Percentiles rank a stretch among this genome's conserved stretches.
These are phyloP conservation scores for Boletus rubescentipes DNA, from an alignment of 768 basidiomycete species.

Conservation along the genomic window DNA sequence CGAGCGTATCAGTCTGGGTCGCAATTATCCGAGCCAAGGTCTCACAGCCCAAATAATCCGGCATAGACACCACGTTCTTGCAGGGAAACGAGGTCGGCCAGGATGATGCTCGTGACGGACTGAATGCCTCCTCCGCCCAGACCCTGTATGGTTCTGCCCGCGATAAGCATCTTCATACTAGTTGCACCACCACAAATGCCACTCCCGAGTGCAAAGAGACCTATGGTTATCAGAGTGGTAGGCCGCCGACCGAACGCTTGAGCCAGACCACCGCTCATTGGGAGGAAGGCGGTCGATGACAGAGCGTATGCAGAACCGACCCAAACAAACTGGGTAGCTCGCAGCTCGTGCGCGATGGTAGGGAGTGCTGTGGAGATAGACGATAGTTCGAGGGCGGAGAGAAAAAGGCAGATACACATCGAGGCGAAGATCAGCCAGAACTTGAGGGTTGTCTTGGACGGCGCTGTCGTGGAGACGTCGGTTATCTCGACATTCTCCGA, in stretches of 20 bases:
- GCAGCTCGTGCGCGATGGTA: slow-evolving; percentile 31
- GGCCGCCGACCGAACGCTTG: slow-evolving; percentile 32
- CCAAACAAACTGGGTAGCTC: slow-evolving; percentile 35
- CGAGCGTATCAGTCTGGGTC: too few relatives aligned
- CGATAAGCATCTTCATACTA: too few relatives aligned
- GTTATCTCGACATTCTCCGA: background rate
- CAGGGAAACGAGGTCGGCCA: too few relatives aligned
- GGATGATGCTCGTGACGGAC: too few relatives aligned
- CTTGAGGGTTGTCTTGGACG: slow-evolving; percentile 11
- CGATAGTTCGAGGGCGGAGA: slow-evolving; percentile 29
- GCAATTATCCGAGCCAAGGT: too few relatives aligned
- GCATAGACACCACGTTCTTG: too few relatives aligned
- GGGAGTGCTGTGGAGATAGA: slow-evolving; percentile 35
- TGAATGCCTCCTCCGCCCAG: too few relatives aligned
- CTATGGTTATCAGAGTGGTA: slow-evolving; percentile 22
- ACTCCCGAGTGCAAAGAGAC: too few relatives aligned
- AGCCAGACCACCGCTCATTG: slow-evolving; percentile 35
- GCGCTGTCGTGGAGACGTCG: background rate
- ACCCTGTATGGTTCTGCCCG: too few relatives aligned
- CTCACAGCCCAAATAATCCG: too few relatives aligned
- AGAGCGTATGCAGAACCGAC: slow-evolving; percentile 38
- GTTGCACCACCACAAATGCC: too few relatives aligned
- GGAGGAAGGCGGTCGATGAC: slow-evolving; percentile 37
- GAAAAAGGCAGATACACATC: slow-evolving; percentile 23
- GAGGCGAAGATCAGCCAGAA: slow-evolving; percentile 33